Conservation (phyloP, 106 monocot species). For the Phalaenopsis aphrodite region DNA sequence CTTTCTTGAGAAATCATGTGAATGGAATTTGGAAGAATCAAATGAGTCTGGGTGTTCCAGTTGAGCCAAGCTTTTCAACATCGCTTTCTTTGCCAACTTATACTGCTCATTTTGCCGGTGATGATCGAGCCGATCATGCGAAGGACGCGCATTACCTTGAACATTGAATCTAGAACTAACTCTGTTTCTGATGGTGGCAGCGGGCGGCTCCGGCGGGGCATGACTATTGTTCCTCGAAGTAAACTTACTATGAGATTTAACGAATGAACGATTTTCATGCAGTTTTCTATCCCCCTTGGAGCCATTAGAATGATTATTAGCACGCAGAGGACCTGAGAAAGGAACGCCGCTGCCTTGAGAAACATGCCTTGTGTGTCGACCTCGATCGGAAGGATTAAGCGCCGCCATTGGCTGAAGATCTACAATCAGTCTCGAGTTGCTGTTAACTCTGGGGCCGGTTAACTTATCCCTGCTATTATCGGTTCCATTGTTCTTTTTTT, state of each 20-base stretch:
- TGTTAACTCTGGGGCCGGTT: constrained; percentile 23
- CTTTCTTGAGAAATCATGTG: constrained; percentile 34
- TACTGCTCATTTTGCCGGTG: constrained; percentile 22
- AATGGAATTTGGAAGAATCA: constrained; percentile 35
- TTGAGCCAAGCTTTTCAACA: constrained; percentile 56
- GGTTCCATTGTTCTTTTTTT: constrained; percentile 13
- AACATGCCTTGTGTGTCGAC: constrained; percentile 14
- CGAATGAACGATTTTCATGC: constrained; percentile 27
- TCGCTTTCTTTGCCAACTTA: constrained; percentile 27
- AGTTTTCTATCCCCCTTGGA: constrained; percentile 68
- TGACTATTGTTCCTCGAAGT: constrained; percentile 27
- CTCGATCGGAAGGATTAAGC: constrained; percentile 26
- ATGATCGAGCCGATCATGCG: constrained; percentile 5
- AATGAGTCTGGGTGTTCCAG: constrained; percentile 59
- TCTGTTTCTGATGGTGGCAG: constrained; percentile 9
- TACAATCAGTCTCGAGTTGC: constrained; percentile 32
- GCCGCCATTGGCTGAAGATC: constrained; percentile 56
- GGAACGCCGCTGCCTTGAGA: constrained; percentile 32
- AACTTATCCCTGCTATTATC: constrained; percentile 22
- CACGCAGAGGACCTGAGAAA: constrained; percentile 65
- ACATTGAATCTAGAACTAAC: constrained; percentile 14
- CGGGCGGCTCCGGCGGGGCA: constrained; percentile 10
- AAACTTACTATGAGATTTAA: constrained; percentile 27
- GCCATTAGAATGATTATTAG: constrained; percentile 51
- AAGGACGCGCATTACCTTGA: constrained; percentile 1